Percentiles rank a stretch among this genome's conserved stretches.
Evolutionary conservation across 805 yeast species (phyloP).

Genomic region (Barnettozyma botsteinii): DNA sequence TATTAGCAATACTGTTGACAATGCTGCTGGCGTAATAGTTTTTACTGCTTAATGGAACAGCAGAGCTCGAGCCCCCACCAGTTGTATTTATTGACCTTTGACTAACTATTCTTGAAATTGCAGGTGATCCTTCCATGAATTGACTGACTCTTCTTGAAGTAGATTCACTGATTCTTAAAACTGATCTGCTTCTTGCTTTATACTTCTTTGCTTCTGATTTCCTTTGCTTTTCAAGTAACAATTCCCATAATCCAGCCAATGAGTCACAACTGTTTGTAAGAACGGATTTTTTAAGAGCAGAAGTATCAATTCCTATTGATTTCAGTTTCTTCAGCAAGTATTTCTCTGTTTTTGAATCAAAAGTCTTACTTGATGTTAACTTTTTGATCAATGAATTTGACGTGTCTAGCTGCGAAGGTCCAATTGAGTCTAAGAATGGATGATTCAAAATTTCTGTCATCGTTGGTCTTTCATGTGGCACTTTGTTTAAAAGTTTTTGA

Average conservation of each 20-base stretch:
- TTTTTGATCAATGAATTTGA: slow-evolving; percentile 32
- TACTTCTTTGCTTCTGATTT: slow-evolving; percentile 27
- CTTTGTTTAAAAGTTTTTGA: slow-evolving; percentile 52
- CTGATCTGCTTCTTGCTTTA: slow-evolving; percentile 32
- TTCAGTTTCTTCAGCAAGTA: slow-evolving; percentile 53
- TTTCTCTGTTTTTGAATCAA: slow-evolving; percentile 58
- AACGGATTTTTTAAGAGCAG: slow-evolving; percentile 52
- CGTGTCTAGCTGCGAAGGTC: slow-evolving; percentile 35
- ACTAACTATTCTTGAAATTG: slow-evolving; percentile 26
- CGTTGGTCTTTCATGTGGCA: slow-evolving; percentile 58
- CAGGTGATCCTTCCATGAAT: slow-evolving; percentile 24
- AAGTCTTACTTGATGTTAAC: slow-evolving; percentile 36
- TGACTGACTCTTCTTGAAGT: slow-evolving; percentile 26
- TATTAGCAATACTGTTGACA: not conserved
- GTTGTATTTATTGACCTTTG: slow-evolving; percentile 13
- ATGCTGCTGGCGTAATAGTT: not conserved
- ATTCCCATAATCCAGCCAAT: slow-evolving; percentile 68
- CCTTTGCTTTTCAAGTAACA: slow-evolving; percentile 47
- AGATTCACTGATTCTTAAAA: slow-evolving; percentile 25
- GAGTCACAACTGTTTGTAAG: slow-evolving; percentile 58
- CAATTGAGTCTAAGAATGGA: slow-evolving; percentile 45
- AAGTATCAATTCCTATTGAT: slow-evolving; percentile 59
- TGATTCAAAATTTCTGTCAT: slow-evolving; percentile 44
- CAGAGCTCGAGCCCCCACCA: not conserved
- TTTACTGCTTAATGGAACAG: not conserved